A percentile compares a stretch with the other conserved stretches of the same genome.
Conservation (phyloP, 805 yeast genomes). For the Barnettozyma sucrosica region DNA sequence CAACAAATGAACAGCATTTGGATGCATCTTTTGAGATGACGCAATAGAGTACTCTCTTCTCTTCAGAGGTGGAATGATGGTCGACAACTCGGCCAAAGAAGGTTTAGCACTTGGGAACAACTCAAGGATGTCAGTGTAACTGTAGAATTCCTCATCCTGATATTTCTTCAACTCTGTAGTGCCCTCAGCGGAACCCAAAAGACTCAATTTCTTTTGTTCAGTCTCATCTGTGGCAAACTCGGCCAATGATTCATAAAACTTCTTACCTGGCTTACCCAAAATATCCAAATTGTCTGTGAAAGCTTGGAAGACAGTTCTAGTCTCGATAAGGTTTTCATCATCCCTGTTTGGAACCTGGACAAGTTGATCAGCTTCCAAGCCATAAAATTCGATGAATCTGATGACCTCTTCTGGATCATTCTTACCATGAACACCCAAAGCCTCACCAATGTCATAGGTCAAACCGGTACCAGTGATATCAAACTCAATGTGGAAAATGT, state of each 20-base stretch:
- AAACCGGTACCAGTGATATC: slow-evolving; percentile 88
- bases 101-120: slow-evolving; percentile 84
- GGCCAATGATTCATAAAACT: slow-evolving; percentile 81
- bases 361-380: slow-evolving; percentile 60
- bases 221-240: slow-evolving; percentile 62
- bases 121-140: slow-evolving; percentile 75
- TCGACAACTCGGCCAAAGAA: slow-evolving; percentile 57
- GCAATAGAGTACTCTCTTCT: slow-evolving; percentile 98
- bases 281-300: slow-evolving; percentile 77
- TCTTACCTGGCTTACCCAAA: slow-evolving; percentile 93
- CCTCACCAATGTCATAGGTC: slow-evolving; percentile 92
- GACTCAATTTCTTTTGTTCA: slow-evolving; percentile 57
- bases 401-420: slow-evolving; percentile 62
- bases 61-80: slow-evolving; percentile 78
- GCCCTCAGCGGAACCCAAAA: slow-evolving; percentile 71
- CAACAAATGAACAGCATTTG: slow-evolving; percentile 83
- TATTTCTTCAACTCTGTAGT: slow-evolving; percentile 77
- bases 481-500: slow-evolving; percentile 94
- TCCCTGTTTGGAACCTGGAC: slow-evolving; percentile 71
- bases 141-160: slow-evolving; percentile 77
- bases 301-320: slow-evolving; percentile 77
- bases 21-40: slow-evolving; percentile 88
- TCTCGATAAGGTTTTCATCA: slow-evolving; percentile 49
- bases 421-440: slow-evolving; percentile 91
- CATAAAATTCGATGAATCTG: slow-evolving; percentile 65